Evolutionary conservation across 768 basidiomycete genomes (phyloP).

Genomic region (Boletus eberwhitei): DNA sequence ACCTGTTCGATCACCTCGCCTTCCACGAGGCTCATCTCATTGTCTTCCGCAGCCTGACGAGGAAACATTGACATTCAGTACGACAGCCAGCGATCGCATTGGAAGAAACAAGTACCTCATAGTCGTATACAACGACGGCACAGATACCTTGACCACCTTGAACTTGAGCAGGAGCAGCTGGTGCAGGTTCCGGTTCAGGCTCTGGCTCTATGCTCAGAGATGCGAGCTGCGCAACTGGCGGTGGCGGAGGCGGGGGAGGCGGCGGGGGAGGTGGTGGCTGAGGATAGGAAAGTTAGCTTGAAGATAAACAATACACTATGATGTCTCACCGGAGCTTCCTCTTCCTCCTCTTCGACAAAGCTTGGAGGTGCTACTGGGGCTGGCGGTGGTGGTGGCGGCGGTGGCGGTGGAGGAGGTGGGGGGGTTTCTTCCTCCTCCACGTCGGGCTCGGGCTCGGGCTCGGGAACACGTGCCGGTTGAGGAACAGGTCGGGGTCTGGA

Average conservation of each 20-base stretch:
- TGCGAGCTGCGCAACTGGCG: constrained; percentile 36
- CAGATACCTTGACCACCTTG: constrained; percentile 45
- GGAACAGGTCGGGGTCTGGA: constrained; percentile 20
- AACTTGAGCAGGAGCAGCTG: constrained; percentile 11
- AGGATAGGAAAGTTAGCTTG: neutral
- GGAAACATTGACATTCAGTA: neutral
- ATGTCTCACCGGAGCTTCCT: constrained; percentile 11
- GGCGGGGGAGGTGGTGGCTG: neutral
- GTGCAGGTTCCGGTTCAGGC: constrained; percentile 29
- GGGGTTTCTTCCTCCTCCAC: constrained; percentile 18
- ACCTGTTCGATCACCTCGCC: constrained; percentile 81
- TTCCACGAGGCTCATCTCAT: constrained; percentile 77
- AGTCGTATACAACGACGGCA: constrained; percentile 79
- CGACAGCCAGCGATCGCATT: neutral
- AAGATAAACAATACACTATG: neutral
- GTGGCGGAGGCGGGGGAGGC: constrained; percentile 44
- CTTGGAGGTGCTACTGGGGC: constrained; percentile 23
- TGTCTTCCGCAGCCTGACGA: constrained; percentile 71
- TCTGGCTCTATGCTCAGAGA: constrained; percentile 34
- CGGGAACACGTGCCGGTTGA: constrained; percentile 16
- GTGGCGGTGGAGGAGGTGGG: constrained; percentile 19
- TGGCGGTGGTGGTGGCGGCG: constrained; percentile 22
- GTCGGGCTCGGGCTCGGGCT: constrained; percentile 23
- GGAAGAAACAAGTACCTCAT: constrained; percentile 47
- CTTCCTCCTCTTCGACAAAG: constrained; percentile 10